Evolutionary conservation across 2,329 filamentous ascomycete species (phyloP).

Genomic region (Sordariomycetes sp.): DNA sequence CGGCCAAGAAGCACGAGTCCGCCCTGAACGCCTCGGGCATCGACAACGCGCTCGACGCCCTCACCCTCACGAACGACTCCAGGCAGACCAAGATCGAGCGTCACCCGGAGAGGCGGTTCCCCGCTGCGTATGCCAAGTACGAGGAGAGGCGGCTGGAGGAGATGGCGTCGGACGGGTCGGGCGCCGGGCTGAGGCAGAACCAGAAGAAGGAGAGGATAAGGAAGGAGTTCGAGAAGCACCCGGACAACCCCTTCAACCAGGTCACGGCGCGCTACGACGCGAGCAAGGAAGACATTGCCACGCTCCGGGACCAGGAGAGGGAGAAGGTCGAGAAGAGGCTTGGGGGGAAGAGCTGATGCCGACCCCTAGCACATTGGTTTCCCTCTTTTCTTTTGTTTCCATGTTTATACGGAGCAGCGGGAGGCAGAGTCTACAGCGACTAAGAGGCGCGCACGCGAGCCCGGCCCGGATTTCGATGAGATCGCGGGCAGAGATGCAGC

Average conservation of each 20-base stretch:
- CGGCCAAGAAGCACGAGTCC: conserved; percentile 19
- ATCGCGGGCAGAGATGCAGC: background rate
- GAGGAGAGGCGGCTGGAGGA: conserved; percentile 74
- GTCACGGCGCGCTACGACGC: conserved; percentile 67
- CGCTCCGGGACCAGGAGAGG: conserved; percentile 56
- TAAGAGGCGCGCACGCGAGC: background rate
- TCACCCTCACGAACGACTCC: conserved; percentile 51
- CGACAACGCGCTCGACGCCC: conserved; percentile 84
- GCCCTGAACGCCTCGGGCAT: conserved; percentile 75
- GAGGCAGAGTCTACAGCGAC: background rate
- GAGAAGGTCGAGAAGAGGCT: conserved; percentile 65
- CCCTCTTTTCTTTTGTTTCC: background rate
- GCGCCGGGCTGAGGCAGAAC: conserved; percentile 62
- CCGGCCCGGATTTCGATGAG: background rate
- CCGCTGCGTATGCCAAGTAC: conserved; percentile 73
- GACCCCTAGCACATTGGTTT: background rate
- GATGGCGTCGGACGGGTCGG: conserved; percentile 71
- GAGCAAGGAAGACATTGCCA: conserved; percentile 62
- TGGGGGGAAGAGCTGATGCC: conserved; percentile 14
- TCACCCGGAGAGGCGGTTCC: conserved; percentile 80
- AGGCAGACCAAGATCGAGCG: conserved; percentile 58
- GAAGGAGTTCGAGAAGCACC: conserved; percentile 91
- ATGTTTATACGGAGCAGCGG: background rate
- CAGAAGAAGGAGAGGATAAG: conserved; percentile 75
- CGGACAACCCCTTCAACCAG: conserved; percentile 94